Conservation (phyloP, 768 basidiomycete species). For the Asterophora parasitica region DNA sequence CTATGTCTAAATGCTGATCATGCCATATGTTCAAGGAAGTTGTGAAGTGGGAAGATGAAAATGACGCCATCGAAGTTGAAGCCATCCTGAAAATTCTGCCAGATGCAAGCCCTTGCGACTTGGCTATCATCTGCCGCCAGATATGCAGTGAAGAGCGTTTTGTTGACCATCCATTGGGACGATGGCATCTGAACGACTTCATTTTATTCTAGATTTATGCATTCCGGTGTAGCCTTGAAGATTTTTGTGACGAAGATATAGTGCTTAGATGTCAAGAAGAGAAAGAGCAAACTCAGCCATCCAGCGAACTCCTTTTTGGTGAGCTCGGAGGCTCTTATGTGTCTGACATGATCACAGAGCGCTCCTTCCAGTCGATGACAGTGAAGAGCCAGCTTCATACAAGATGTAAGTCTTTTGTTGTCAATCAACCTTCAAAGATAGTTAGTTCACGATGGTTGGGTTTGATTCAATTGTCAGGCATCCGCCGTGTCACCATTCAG, state of each 20-base stretch:
- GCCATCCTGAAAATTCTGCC: conserved; percentile 39
- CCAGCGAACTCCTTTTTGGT: neutral
- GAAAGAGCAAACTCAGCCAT: neutral
- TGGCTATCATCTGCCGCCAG: conserved; percentile 43
- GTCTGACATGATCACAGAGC: neutral
- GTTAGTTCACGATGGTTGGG: neutral
- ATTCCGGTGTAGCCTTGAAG: conserved; percentile 14
- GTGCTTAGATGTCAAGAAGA: neutral
- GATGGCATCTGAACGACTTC: conserved; percentile 16
- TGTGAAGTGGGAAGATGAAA: conserved; percentile 22
- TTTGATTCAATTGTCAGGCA: conserved; percentile 20
- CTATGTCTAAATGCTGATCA: too few species aligned
- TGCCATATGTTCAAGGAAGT: conserved; percentile 10
- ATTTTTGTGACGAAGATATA: conserved; percentile 6
- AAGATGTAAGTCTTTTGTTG: too few species aligned
- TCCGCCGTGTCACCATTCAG: conserved; percentile 41
- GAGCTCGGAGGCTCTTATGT: neutral
- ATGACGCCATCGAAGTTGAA: conserved; percentile 23
- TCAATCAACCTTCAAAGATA: neutral
- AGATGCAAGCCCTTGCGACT: conserved; percentile 43
- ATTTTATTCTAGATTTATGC: conserved; percentile 14
- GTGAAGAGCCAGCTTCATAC: neutral
- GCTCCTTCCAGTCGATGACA: conserved; percentile 8
- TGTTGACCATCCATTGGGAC: conserved; percentile 17
- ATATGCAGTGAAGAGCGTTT: conserved; percentile 36